These are phyloP conservation scores for Starmerella lactis-condensi DNA, from an alignment of 805 yeast species.

Conservation along the genomic window DNA sequence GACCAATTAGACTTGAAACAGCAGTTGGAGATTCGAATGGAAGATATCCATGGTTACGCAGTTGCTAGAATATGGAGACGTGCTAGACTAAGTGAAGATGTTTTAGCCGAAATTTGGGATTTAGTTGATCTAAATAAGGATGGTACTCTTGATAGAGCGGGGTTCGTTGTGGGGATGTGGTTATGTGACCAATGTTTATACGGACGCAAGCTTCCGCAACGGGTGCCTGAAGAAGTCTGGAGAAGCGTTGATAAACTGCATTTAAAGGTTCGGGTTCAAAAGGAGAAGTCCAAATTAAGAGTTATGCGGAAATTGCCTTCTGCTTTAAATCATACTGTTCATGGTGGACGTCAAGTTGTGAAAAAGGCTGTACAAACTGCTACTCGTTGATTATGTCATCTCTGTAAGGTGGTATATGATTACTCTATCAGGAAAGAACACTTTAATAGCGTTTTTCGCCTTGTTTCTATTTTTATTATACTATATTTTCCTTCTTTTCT, in stretches of 20 bases:
- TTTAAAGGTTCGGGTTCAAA: constrained; percentile 22
- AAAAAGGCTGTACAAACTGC: constrained; percentile 15
- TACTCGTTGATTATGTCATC: no score
- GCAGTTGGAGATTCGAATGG: constrained; percentile 17
- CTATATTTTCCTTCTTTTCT: no score
- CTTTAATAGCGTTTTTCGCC: neutral
- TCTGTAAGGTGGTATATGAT: neutral
- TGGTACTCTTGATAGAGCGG: constrained; percentile 60
- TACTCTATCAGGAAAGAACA: neutral
- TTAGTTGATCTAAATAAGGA: constrained; percentile 38
- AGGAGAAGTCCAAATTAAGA: constrained; percentile 11
- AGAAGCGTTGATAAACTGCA: constrained; percentile 39
- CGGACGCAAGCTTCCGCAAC: constrained; percentile 72
- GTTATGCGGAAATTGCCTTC: constrained; percentile 8
- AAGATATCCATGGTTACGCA: constrained; percentile 37
- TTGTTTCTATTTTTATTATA: no score
- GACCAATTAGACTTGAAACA: constrained; percentile 17
- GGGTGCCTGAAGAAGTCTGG: constrained; percentile 58
- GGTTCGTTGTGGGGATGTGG: constrained; percentile 96
- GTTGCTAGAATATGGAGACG: constrained; percentile 69
- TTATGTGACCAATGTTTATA: constrained; percentile 86
- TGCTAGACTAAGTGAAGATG: constrained; percentile 48
- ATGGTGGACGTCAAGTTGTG: constrained; percentile 13
- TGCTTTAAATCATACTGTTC: constrained; percentile 13
- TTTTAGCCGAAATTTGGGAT: constrained; percentile 46